Conservation (phyloP, 2,329 filamentous ascomycete species). For the Fusarium papillatum region DNA sequence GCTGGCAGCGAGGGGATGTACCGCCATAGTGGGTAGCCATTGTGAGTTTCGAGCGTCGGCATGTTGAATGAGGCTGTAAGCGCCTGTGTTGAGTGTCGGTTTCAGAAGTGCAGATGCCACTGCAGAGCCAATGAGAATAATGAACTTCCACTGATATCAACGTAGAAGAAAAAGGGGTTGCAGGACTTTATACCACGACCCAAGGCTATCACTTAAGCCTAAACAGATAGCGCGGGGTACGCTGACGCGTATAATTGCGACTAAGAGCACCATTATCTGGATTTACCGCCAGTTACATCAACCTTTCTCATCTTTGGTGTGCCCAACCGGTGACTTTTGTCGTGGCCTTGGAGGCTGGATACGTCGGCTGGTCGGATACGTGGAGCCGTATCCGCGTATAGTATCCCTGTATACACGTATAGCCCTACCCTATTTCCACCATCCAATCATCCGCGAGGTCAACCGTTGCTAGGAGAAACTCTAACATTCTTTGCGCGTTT, state of each 20-base stretch:
- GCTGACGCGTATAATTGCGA: constrained; percentile 7
- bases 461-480: not conserved
- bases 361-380: not conserved
- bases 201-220: not conserved
- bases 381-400: not conserved
- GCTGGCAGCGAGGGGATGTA: constrained; percentile 59
- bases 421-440: not conserved
- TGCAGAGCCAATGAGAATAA: not conserved
- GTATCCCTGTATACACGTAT: not conserved
- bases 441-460: not conserved
- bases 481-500: not conserved
- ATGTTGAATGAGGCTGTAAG: constrained; percentile 4
- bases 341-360: not conserved
- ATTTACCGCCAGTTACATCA: not conserved
- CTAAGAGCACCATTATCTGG: not conserved
- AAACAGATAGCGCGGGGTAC: not conserved
- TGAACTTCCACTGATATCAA: not conserved
- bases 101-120: not conserved
- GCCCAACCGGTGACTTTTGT: not conserved
- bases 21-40: constrained; percentile 39
- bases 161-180: not conserved
- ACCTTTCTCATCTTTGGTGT: not conserved
- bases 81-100: not conserved
- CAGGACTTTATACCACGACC: not conserved
- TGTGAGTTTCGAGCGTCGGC: constrained; percentile 39